A percentile compares a stretch with the other conserved stretches of the same genome.
Evolutionary conservation across 176 grass and related monocot species (phyloP).

Genomic region (Lolium rigidum): DNA sequence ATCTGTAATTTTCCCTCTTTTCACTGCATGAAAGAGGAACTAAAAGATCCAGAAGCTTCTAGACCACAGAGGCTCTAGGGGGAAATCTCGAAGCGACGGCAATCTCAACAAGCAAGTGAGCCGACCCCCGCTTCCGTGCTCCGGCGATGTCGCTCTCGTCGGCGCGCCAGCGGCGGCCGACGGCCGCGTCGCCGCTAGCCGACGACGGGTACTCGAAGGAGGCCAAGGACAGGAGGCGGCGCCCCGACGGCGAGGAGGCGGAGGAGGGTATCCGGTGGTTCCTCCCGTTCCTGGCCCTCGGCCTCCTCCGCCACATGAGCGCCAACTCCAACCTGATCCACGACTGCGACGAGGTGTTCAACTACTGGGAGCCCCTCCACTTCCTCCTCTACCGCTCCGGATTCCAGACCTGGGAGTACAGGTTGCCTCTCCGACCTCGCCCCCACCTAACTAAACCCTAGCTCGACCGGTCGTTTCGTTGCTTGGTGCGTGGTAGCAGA

Average conservation of each 20-base stretch:
- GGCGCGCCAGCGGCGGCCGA: slow-evolving; percentile 70
- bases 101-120: neutral
- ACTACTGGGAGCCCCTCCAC: slow-evolving; percentile 99
- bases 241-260: slow-evolving; percentile 33
- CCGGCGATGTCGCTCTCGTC: slow-evolving; percentile 68
- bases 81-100: neutral
- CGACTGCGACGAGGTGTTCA: slow-evolving; percentile 99
- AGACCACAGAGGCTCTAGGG: neutral
- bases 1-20: slow-evolving; percentile 10
- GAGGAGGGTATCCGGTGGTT: slow-evolving; percentile 74
- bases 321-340: slow-evolving; percentile 97
- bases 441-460: slow-evolving; percentile 25
- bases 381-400: slow-evolving; percentile 93
- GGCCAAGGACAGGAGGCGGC: slow-evolving; percentile 58
- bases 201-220: slow-evolving; percentile 80
- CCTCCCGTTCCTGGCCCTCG: slow-evolving; percentile 78
- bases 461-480: slow-evolving; percentile 10
- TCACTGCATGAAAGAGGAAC: slow-evolving; percentile 5
- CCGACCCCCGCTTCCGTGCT: neutral
- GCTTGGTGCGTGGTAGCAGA: neutral
- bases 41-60: slow-evolving; percentile 45
- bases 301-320: slow-evolving; percentile 88
- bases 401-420: slow-evolving; percentile 99
- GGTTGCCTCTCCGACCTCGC: slow-evolving; percentile 40
- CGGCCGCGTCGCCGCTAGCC: slow-evolving; percentile 33